phyloP scores from a whole-genome alignment of 2,329 filamentous ascomycete species.

The Elsinoe fawcettii region DNA sequence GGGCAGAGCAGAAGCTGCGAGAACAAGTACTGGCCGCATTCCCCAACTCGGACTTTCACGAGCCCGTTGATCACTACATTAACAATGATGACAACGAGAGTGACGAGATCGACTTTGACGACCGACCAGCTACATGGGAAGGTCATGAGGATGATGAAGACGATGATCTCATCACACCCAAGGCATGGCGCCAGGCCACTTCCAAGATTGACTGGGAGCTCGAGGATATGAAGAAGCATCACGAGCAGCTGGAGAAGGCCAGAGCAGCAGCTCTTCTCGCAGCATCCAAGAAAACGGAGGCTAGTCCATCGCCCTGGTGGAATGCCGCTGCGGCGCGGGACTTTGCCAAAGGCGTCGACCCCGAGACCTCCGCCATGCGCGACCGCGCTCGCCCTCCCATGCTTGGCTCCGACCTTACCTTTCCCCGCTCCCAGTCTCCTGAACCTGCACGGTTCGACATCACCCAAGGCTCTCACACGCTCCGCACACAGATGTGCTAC shows the following conservation, averaged over 20 bases:
- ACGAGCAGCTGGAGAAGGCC: constrained; percentile 53
- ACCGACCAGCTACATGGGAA: constrained; percentile 33
- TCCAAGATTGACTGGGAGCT: constrained; percentile 65
- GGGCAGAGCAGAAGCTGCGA: constrained; percentile 70
- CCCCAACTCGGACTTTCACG: constrained; percentile 61
- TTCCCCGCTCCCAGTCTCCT: constrained; percentile 75
- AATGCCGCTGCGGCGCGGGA: constrained; percentile 28
- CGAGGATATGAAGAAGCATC: constrained; percentile 71
- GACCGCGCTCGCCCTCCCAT: constrained; percentile 68
- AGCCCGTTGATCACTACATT: constrained; percentile 64
- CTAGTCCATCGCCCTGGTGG: constrained; percentile 31
- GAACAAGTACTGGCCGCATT: constrained; percentile 71
- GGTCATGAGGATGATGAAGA: constrained; percentile 34
- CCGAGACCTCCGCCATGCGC: constrained; percentile 46
- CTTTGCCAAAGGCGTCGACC: constrained; percentile 24
- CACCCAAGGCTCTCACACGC: constrained; percentile 52
- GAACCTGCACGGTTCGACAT: constrained; percentile 78
- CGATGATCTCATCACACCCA: constrained; percentile 21
- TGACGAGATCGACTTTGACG: constrained; percentile 30
- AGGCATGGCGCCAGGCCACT: constrained; percentile 50
- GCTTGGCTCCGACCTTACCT: constrained; percentile 72
- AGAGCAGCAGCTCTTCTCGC: constrained; percentile 36
- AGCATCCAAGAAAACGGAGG: constrained; percentile 21
- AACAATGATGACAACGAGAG: constrained; percentile 56
- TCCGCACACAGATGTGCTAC: constrained; percentile 43